Evolutionary conservation across 2,329 filamentous ascomycete genomes (phyloP).

Genomic region (Pseudogymnoascus pannorum): DNA sequence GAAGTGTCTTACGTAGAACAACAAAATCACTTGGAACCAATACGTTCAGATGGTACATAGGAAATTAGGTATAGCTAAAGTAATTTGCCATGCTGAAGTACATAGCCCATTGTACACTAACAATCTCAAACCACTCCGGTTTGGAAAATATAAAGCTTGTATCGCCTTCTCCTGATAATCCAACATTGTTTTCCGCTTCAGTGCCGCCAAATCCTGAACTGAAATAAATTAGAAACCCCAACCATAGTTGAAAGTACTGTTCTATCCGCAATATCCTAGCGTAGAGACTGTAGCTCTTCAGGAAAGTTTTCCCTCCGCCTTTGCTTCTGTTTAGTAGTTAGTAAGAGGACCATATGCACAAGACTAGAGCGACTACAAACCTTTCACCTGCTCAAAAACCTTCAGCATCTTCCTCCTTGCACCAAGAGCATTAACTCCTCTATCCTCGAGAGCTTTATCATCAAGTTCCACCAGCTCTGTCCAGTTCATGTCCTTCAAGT

Average conservation of each 20-base stretch:
- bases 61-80: conserved; percentile 9
- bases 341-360: conserved; percentile 12
- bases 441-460: conserved; percentile 85
- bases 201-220: conserved; percentile 6
- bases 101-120: not conserved
- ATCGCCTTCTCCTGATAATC: conserved; percentile 1
- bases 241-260: not conserved
- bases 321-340: conserved; percentile 51
- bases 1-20: not conserved
- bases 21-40: not conserved
- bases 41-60: not conserved
- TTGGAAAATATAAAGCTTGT: conserved; percentile 6
- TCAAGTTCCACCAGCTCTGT: conserved; percentile 85
- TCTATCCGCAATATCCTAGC: conserved; percentile 1
- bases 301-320: conserved; percentile 62
- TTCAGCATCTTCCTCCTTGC: conserved; percentile 97
- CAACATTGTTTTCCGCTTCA: conserved; percentile 1
- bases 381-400: conserved; percentile 95
- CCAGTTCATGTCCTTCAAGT: conserved; percentile 96
- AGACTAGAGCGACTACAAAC: conserved; percentile 33
- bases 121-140: conserved; percentile 1
- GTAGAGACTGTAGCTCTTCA: conserved; percentile 24
- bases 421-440: conserved; percentile 89
- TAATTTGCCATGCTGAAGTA: not conserved
- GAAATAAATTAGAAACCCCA: conserved; percentile 1